phyloP scores from a whole-genome alignment of 345 rosid species.

The Physaria fendleri region DNA sequence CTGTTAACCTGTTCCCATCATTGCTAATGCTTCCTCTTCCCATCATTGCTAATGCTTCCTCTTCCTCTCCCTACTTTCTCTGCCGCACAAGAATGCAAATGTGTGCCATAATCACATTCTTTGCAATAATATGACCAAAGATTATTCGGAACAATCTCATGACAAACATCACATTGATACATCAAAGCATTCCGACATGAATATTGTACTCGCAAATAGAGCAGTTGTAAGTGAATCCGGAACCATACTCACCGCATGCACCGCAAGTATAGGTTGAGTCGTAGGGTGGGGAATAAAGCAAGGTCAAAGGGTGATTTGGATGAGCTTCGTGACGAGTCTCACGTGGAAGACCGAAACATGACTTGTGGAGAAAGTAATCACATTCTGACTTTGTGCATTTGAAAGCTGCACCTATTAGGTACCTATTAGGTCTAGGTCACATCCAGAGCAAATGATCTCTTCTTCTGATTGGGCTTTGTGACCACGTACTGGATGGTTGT shows the following conservation, averaged over 20 bases:
- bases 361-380: constrained; percentile 20
- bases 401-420: constrained; percentile 21
- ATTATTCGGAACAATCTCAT: constrained; percentile 15
- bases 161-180: constrained; percentile 8
- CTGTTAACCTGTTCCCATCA: no score
- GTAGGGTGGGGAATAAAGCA: constrained; percentile 9
- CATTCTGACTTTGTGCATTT: constrained; percentile 20
- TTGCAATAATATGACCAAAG: constrained; percentile 11
- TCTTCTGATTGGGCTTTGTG: constrained; percentile 6
- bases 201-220: constrained; percentile 9
- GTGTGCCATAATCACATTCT: constrained; percentile 18
- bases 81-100: constrained; percentile 13
- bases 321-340: constrained; percentile 15
- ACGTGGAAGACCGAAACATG: constrained; percentile 12
- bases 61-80: not conserved
- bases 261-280: constrained; percentile 12
- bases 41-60: no score
- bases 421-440: constrained; percentile 20
- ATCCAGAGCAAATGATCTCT: constrained; percentile 16
- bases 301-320: constrained; percentile 1
- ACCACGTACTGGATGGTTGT: constrained; percentile 19
- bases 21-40: no score
- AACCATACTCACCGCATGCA: constrained; percentile 14
- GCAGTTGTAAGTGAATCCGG: constrained; percentile 17
- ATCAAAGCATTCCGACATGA: no score